phyloP scores from a whole-genome alignment of 768 basidiomycete genomes.

The Tubosaeta brunneosetosa region DNA sequence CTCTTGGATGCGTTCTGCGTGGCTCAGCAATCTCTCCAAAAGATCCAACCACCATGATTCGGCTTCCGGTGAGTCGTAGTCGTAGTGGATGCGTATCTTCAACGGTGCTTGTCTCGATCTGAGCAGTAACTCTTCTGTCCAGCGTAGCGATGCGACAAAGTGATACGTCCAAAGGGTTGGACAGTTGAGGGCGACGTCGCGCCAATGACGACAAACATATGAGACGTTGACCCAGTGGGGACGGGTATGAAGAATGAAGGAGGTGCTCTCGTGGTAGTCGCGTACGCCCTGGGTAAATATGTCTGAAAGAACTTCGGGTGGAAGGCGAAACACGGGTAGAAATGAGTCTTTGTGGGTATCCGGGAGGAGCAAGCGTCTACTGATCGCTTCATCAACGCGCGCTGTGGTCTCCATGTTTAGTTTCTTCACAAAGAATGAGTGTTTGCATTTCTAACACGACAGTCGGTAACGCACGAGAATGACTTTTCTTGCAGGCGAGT shows the following conservation, averaged over 20 bases:
- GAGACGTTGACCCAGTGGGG: conserved; percentile 9
- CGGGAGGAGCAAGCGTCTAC: not conserved
- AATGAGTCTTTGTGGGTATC: not conserved
- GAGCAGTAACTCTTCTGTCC: not conserved
- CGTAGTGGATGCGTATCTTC: not conserved
- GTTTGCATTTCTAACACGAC: not conserved
- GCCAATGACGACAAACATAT: conserved; percentile 31
- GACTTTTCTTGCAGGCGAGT: no score
- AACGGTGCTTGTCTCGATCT: conserved; percentile 31
- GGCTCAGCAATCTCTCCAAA: not conserved
- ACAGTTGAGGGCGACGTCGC: conserved; percentile 38
- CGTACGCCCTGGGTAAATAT: not conserved
- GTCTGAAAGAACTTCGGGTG: not conserved
- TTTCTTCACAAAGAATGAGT: not conserved
- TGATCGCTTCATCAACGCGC: not conserved
- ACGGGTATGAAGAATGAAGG: not conserved
- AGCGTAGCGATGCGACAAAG: not conserved
- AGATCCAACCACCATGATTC: not conserved
- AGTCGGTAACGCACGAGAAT: no score
- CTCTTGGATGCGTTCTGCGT: not conserved
- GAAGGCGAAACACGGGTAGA: not conserved
- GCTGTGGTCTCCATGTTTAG: not conserved
- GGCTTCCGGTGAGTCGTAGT: not conserved
- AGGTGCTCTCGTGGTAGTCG: not conserved
- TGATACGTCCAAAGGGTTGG: conserved; percentile 6